phyloP scores from a whole-genome alignment of 768 basidiomycete species.

The Kwoniella europaea region DNA sequence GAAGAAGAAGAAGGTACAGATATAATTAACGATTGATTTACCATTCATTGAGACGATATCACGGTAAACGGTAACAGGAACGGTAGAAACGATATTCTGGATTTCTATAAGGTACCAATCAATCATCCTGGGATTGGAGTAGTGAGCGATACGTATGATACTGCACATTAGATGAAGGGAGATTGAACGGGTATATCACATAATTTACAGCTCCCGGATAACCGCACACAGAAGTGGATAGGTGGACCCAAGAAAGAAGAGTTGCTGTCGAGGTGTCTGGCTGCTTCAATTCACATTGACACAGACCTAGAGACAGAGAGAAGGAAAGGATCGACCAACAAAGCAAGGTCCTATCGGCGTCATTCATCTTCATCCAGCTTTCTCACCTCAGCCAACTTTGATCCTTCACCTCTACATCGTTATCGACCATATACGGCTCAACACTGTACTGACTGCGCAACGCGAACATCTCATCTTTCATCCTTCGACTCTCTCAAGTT shows the following conservation, averaged over 20 bases:
- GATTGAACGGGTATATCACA: constrained; percentile 2
- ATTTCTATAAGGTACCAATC: neutral
- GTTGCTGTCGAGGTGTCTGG: no score
- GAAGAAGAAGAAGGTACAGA: no score
- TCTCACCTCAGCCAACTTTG: neutral
- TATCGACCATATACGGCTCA: no score
- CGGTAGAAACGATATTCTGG: no score
- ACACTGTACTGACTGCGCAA: no score
- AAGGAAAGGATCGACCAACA: neutral
- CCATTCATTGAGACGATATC: no score
- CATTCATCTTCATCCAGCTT: neutral
- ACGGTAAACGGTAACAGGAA: no score
- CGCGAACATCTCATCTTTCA: no score
- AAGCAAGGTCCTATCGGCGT: neutral
- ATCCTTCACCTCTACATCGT: no score
- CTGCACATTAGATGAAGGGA: neutral
- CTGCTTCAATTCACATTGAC: no score
- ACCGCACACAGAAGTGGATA: neutral
- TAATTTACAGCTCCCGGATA: neutral
- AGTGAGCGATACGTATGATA: neutral
- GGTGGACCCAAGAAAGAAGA: neutral
- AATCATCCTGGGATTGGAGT: neutral
- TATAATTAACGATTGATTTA: no score
- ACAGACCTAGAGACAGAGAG: neutral
- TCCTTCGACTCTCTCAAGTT: neutral